A percentile compares a stretch with the other conserved stretches of the same genome.
These are phyloP conservation scores for Diutina mesorugosa DNA, from an alignment of 1,139 yeast genomes.

Conservation along the genomic window DNA sequence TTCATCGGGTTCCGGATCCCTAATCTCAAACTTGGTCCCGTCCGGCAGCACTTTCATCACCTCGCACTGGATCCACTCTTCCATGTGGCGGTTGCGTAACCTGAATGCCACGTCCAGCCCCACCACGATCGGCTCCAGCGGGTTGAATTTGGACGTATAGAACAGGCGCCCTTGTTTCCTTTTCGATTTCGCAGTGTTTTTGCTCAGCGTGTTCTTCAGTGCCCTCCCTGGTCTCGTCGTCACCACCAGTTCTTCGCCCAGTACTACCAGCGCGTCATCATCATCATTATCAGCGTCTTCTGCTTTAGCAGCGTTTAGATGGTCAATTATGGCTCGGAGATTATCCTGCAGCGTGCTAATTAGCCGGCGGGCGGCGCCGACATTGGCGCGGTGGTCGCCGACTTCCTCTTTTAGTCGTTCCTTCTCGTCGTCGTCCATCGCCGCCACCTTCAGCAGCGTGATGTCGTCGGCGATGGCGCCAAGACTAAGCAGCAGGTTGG, in stretches of 20 bases:
- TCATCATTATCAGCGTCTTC: conserved; percentile 2
- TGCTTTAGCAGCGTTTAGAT: conserved; percentile 5
- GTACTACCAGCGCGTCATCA: neutral
- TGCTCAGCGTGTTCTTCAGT: conserved; percentile 5
- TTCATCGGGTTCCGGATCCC: conserved; percentile 97
- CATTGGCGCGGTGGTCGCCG: conserved; percentile 40
- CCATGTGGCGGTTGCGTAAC: conserved; percentile 50
- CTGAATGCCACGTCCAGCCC: conserved; percentile 88
- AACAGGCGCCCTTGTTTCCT: conserved; percentile 27
- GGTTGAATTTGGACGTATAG: conserved; percentile 36
- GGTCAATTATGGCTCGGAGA: conserved; percentile 19
- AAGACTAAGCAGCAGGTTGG: conserved; percentile 41
- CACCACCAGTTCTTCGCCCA: neutral
- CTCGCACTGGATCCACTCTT: conserved; percentile 97
- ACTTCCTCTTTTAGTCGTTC: conserved; percentile 26
- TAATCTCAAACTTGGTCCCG: conserved; percentile 69
- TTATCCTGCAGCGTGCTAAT: conserved; percentile 29
- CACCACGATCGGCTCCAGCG: conserved; percentile 45
- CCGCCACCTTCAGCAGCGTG: conserved; percentile 12
- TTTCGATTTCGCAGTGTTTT: conserved; percentile 11
- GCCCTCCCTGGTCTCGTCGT: conserved; percentile 4
- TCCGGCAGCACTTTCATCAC: conserved; percentile 69
- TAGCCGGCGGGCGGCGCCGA: conserved; percentile 41
- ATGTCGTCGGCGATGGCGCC: conserved; percentile 21
- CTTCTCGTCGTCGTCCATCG: conserved; percentile 20